Evolutionary conservation across 768 basidiomycete genomes (phyloP).

Genomic region (Lyophyllum shimeji): DNA sequence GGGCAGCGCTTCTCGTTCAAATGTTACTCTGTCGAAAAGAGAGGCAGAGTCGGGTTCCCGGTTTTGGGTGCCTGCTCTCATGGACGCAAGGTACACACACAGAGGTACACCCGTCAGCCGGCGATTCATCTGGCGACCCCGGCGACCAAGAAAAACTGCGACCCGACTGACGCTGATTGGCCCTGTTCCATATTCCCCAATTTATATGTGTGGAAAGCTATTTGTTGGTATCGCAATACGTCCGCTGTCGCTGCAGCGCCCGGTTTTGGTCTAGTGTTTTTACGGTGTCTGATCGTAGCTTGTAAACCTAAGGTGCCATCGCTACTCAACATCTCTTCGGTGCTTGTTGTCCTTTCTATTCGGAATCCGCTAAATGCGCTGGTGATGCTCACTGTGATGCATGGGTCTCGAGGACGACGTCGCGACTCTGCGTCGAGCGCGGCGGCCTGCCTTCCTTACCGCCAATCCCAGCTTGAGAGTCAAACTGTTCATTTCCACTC

Average conservation of each 20-base stretch:
- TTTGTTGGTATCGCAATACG: background rate
- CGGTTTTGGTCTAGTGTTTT: conserved; percentile 5
- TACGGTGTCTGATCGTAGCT: conserved; percentile 8
- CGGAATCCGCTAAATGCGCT: conserved; percentile 7
- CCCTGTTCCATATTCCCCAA: background rate
- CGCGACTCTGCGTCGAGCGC: background rate
- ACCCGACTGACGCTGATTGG: background rate
- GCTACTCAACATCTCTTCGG: background rate
- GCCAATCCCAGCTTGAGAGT: background rate
- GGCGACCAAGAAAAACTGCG: conserved; percentile 1
- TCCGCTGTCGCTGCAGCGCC: conserved; percentile 2
- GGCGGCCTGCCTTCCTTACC: too few relatives aligned
- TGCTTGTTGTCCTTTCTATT: conserved; percentile 1
- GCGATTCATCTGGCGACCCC: conserved; percentile 4
- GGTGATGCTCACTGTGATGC: background rate
- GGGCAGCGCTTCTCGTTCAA: background rate
- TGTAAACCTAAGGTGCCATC: background rate
- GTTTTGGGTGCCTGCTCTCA: background rate
- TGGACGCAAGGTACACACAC: conserved; percentile 5
- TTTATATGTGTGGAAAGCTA: background rate
- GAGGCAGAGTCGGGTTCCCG: background rate
- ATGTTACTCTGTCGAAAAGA: background rate
- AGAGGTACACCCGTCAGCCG: conserved; percentile 6
- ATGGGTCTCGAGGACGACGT: background rate
- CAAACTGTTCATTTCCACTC: background rate